Evolutionary conservation across 768 basidiomycete species (phyloP), one percentile per base, ranked within the genome.

Genomic region (Termitomyces sp.): DNA sequence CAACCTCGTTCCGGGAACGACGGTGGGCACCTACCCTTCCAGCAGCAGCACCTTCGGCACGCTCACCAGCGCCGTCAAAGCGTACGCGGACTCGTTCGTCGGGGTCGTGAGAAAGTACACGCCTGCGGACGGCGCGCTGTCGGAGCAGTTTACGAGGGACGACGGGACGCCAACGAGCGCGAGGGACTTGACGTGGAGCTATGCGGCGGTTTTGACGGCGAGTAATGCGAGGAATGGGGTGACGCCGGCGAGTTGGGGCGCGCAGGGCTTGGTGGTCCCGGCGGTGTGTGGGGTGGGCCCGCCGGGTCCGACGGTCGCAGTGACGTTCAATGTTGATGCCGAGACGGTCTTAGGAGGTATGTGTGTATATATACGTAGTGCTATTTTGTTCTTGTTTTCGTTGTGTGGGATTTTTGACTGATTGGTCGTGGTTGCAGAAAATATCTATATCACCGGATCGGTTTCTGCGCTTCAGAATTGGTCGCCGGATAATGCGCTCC

Each of bases 141-240:
- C 85, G 3, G 89, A 90, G 65, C 87, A 91, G 61, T 91, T 73
- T 66, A 71, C 68, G 63, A 77, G 73, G 58, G 68, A 48, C 55
- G 66, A 70, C 38, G 88, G 89, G 0, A 51, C 68, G 10, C 85
- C 78, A 1, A 58, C 77, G 14, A 85, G 84, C 65, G 88, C 88
- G 2, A 64, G 69, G 5, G 84, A 91, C 64, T 72, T 91, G 56
- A 89, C 88, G 0, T 90, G 88, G 89, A 86, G 82, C 63, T 91
- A 89, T 62, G 87, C 88, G 9, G 74, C 85, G n/a, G 73, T 81
- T 4, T 65, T 90, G 52, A 86, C 89, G 0, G 79, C 75, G 11
- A 79, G 80, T 56, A 72, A 69, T 14, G 84, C 85, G 3, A 75
- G 82, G 28, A 66, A 68, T 3, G 84, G 84, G 0, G 64, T 72